These are phyloP conservation scores for Chlamydomonas urium DNA, from an alignment of 139 green algal species.

Conservation along the genomic window DNA sequence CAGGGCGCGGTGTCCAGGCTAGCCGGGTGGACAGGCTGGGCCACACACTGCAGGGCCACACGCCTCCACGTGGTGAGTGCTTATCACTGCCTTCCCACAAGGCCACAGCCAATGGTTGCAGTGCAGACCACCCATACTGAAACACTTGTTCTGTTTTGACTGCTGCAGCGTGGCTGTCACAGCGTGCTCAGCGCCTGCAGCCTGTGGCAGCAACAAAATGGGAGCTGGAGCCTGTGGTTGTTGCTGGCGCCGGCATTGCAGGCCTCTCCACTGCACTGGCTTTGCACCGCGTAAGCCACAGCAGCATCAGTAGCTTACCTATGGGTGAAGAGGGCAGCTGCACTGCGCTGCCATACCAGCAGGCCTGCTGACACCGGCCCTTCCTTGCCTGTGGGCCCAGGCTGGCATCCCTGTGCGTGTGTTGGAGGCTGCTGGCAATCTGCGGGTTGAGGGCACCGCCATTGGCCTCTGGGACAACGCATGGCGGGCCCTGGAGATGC, in stretches of 20 bases:
- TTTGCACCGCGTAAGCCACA: slow-evolving; percentile 21
- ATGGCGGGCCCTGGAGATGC: slow-evolving; percentile 65
- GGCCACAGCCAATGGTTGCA: too few species aligned
- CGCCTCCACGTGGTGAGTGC: too few species aligned
- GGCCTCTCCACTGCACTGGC: slow-evolving; percentile 62
- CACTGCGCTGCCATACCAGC: background rate
- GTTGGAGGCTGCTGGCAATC: background rate
- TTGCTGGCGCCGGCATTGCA: slow-evolving; percentile 62
- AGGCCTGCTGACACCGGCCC: background rate
- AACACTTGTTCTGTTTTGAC: too few species aligned
- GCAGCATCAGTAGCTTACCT: background rate
- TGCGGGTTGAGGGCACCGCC: slow-evolving; percentile 43
- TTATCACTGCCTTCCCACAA: too few species aligned
- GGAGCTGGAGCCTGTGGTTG: slow-evolving; percentile 25
- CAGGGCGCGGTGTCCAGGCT: too few species aligned
- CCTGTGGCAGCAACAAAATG: background rate
- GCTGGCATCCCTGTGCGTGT: slow-evolving; percentile 5
- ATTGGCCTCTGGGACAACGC: slow-evolving; percentile 75
- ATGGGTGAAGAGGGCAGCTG: background rate
- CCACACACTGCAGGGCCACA: too few species aligned
- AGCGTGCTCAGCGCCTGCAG: background rate
- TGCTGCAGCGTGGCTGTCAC: too few species aligned
- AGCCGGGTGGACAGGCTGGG: too few species aligned
- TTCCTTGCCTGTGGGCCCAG: background rate
- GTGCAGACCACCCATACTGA: too few species aligned